Base-by-base conservation (phyloP, 805 yeast genomes). In the Candida patagonica region DNA sequence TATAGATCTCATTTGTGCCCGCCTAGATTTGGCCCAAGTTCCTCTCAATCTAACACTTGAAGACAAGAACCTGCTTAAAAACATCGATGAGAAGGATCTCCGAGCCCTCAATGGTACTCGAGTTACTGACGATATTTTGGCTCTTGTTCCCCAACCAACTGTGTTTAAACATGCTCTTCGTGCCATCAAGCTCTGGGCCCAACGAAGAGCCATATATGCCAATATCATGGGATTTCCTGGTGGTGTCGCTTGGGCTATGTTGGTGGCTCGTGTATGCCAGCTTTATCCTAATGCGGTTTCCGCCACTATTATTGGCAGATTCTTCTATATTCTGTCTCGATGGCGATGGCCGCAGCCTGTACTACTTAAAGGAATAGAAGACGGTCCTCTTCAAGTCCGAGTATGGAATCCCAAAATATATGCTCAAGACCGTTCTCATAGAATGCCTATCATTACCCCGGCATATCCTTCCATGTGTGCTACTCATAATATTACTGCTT, bases 311-410 rank as follows among this genome's bases (percentile, higher is more conserved):
- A 79, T 92, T n/a, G 76, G 80, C 43, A 83, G 87, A 56, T 92
- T 92, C 57, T 92, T 92, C 63, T 74, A 76, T 48, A 86, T 92
- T 46, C 73, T 85, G 50, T 63, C 86, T 1, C 76, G 85, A 57
- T 92, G 98, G 98, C 78, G 76, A 52, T 92, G 98, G 98, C 98
- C 98, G 1, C 96, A 89, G 60, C 98, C 98, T 0, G 97, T 92
- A 1, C 66, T 92, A 27, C 67, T 92, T 41, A 88, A 86, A 55
- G 92, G 78, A 12, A 92, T 92, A 46, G 98, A 92, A 57, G 97
- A 89, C 63, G 97, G 98, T 1, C 97, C 97, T 0, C 63, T 92
- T 33, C 96, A 88, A 52, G 96, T 88, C 1, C 72, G 95, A 45
- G 92, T 92, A 6, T 92, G 98, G 98, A 92, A 92, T 58, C 98